Base-by-base conservation (phyloP, 768 basidiomycete genomes). In the Pholiota conissans region DNA sequence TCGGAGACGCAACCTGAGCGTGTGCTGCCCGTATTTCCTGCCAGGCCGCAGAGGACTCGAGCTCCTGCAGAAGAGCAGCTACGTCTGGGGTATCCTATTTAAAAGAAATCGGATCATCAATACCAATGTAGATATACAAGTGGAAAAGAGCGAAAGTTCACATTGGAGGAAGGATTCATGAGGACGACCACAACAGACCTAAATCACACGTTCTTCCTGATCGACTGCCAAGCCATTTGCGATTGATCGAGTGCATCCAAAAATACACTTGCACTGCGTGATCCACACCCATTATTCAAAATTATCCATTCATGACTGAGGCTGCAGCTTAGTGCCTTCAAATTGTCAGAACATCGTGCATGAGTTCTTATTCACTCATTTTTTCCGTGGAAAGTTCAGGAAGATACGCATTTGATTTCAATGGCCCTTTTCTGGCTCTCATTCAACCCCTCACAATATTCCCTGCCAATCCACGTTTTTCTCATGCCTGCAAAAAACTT, bases 31-130 rank as follows among this genome's bases (percentile, higher is more conserved):
- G 49, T 28, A 71, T 40, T 48, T 85, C 77, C 63, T 86, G 81
- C 89, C 88, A 92, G 22, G 84, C 87, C 63, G 83, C 78, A 3
- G 91, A 92, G 2, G 78, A 71, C 50, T 83, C 77, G 11, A 93
- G 75, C 60, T 83, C 82, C 52, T 91, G 87, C 16, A 94, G 79
- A 24, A 93, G 78, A 26, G 89, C 85, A 63, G 84, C 81, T 48
- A 94, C 79, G 45, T 81, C 83, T 59, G 76, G 76, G 47, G 86
- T 75, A 70, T 91, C 89, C 89, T 91, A 66, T 50, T 45, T 11
- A 42, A 10, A 52, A 27, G 28, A 10, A 40, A 8, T 55, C 27
- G 40, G 40, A 49, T 59, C 35, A 53, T 34, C 47, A 37, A 47
- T 50, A 60, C 49, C 46, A 45, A 45, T 20, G 40, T 51, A 42